Conservation (phyloP, 169 alveolate species). For the Cryptosporidium viatorum region DNA sequence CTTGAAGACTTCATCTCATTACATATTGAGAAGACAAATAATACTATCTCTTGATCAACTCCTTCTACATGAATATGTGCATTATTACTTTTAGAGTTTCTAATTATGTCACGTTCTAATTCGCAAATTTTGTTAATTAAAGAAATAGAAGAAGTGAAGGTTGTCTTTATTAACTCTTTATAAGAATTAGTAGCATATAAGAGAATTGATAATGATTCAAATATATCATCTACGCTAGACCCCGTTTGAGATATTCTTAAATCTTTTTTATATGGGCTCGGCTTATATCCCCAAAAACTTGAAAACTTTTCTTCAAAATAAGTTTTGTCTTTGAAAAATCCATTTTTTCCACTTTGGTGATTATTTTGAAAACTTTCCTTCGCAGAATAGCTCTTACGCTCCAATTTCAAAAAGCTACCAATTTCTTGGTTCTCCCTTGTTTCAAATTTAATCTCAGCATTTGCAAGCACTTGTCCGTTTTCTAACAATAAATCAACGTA, state of each 20-base stretch:
- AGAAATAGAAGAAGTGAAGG: slow-evolving; percentile 11
- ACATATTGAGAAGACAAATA: slow-evolving; percentile 27
- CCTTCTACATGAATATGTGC: slow-evolving; percentile 58
- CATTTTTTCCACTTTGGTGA: background rate
- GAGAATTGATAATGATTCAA: slow-evolving; percentile 52
- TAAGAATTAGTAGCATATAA: slow-evolving; percentile 25
- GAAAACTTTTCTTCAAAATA: slow-evolving; percentile 20
- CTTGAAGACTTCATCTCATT: background rate
- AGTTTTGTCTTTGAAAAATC: background rate
- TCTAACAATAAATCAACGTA: background rate
- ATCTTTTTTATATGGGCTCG: slow-evolving; percentile 20
- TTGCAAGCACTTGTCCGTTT: background rate
- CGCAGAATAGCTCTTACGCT: background rate
- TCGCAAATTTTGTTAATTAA: slow-evolving; percentile 26
- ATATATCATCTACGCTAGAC: slow-evolving; percentile 12
- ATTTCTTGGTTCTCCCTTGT: background rate
- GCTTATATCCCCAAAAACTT: slow-evolving; percentile 65
- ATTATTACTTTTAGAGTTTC: background rate
- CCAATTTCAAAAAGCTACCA: background rate
- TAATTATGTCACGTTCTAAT: slow-evolving; percentile 24
- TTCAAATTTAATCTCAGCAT: slow-evolving; percentile 9
- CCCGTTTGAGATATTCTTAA: slow-evolving; percentile 11
- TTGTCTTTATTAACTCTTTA: slow-evolving; percentile 4
- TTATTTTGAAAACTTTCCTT: background rate
- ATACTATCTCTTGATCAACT: slow-evolving; percentile 48